phyloP scores from a whole-genome alignment of 176 grass and related monocot species.

The Oryza coarctata region DNA sequence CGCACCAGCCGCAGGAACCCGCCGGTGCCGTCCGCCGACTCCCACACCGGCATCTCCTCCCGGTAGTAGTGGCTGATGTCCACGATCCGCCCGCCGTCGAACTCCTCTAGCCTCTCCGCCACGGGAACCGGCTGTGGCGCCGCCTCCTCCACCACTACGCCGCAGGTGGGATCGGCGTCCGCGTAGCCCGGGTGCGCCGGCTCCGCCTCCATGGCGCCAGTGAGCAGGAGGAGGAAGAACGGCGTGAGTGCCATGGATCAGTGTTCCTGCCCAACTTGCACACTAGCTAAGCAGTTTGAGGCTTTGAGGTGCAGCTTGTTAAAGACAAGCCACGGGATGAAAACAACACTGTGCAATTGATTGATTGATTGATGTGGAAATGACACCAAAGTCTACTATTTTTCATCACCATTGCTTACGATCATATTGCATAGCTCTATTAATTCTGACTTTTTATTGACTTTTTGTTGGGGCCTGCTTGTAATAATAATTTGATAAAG shows the following conservation, averaged over 20 bases:
- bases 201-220: neutral
- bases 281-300: too few relatives aligned
- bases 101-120: conserved; percentile 52
- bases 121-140: neutral
- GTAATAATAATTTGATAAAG: too few relatives aligned
- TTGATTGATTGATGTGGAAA: neutral
- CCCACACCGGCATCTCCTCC: conserved; percentile 68
- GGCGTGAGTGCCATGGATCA: conserved; percentile 33
- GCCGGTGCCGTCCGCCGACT: conserved; percentile 52
- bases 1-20: conserved; percentile 56
- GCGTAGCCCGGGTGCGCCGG: neutral
- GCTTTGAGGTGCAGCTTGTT: too few relatives aligned
- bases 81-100: conserved; percentile 59
- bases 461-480: too few relatives aligned
- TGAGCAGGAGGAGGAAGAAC: conserved; percentile 1
- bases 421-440: too few relatives aligned
- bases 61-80: conserved; percentile 81
- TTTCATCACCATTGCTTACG: neutral
- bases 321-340: neutral
- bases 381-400: neutral
- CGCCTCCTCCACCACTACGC: too few relatives aligned
- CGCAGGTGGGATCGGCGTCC: neutral
- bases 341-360: neutral
- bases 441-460: too few relatives aligned
- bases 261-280: too few relatives aligned